Conservation (phyloP, 2,329 filamentous ascomycete species). For the Conoideocrella luteorostrata region DNA sequence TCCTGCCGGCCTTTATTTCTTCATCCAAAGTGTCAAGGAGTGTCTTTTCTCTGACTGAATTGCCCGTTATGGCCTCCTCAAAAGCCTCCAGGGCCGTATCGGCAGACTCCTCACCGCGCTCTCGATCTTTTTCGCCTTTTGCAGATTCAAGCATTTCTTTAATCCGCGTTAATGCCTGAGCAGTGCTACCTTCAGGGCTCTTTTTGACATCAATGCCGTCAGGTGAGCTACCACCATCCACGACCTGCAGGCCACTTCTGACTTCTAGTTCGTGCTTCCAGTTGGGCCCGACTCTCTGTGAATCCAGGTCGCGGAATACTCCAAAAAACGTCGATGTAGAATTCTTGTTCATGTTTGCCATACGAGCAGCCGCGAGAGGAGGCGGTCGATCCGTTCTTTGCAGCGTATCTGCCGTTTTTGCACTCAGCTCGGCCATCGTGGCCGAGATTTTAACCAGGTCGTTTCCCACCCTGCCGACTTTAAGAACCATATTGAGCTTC, state of each 20-base stretch:
- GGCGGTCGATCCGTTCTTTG: neutral
- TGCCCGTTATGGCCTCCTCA: neutral
- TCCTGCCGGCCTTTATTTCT: neutral
- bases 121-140: neutral
- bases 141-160: neutral
- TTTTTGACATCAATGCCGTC: neutral
- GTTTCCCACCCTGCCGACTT: neutral
- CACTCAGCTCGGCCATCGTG: neutral
- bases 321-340: neutral
- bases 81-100: neutral
- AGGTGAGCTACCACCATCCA: neutral
- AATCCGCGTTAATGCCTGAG: neutral
- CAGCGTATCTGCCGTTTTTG: neutral
- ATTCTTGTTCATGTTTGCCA: neutral
- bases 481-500: neutral
- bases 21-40: neutral
- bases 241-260: neutral
- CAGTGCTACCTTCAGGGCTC: neutral
- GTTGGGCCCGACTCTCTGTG: neutral
- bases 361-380: neutral
- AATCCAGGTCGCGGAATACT: neutral
- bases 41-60: neutral
- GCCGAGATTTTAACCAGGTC: neutral
- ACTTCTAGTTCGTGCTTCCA: neutral
- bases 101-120: neutral